Conservation (phyloP, 345 rosid species). For the Hibiscus mutabilis region DNA sequence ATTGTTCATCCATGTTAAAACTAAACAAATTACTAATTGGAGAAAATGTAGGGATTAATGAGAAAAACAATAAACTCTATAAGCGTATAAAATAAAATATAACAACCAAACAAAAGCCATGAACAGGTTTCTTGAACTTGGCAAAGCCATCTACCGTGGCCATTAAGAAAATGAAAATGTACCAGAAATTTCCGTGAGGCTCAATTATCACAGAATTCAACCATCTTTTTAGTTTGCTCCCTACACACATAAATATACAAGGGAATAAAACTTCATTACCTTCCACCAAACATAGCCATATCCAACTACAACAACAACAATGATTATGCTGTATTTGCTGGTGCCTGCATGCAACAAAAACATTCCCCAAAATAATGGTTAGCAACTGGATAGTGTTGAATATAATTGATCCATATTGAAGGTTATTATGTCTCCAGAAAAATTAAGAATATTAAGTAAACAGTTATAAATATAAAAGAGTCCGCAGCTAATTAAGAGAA, state of each 20-base stretch:
- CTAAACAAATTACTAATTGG: too few relatives aligned
- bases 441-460: neutral
- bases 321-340: slow-evolving; percentile 37
- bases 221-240: neutral
- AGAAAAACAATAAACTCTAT: neutral
- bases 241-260: neutral
- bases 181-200: neutral
- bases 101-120: neutral
- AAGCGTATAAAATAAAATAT: neutral
- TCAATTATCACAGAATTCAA: slow-evolving; percentile 1
- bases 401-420: neutral
- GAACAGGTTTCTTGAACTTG: neutral
- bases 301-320: slow-evolving; percentile 54
- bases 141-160: neutral
- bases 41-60: too few relatives aligned
- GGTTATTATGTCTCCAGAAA: neutral
- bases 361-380: slow-evolving; percentile 12
- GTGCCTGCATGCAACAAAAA: slow-evolving; percentile 38
- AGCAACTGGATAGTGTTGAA: neutral
- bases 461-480: neutral
- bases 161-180: neutral
- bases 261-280: slow-evolving; percentile 30
- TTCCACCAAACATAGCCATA: slow-evolving; percentile 84
- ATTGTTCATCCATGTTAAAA: too few relatives aligned
- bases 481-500: neutral